These are phyloP conservation scores for Astrephomene gubernaculifera DNA, from an alignment of 139 green algal species.

Conservation along the genomic window DNA sequence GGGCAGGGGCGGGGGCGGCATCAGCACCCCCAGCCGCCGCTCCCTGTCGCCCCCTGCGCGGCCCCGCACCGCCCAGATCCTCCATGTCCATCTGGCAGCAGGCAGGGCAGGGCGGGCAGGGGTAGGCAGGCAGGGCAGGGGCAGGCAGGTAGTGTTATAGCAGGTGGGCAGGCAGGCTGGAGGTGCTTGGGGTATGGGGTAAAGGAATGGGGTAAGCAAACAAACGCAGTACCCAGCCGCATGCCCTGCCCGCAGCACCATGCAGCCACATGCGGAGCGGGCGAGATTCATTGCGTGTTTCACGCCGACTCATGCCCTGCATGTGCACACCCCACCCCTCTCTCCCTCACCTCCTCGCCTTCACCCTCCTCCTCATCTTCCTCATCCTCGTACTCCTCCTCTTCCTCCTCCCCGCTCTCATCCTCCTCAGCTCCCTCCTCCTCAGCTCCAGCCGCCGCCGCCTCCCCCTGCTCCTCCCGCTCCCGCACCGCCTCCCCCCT, in stretches of 20 bases:
- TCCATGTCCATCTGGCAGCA: slow-evolving; percentile 73
- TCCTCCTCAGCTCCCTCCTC: slow-evolving; percentile 8
- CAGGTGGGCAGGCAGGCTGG: too few species aligned
- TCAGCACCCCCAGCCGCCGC: not conserved
- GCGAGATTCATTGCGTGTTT: too few species aligned
- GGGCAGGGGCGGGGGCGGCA: not conserved
- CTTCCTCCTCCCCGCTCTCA: slow-evolving; percentile 10
- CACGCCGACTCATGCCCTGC: too few species aligned
- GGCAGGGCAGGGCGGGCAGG: not conserved
- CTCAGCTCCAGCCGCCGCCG: not conserved
- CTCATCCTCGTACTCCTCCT: slow-evolving; percentile 39
- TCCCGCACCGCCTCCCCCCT: not conserved
- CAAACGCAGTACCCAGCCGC: too few species aligned
- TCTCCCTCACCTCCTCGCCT: slow-evolving; percentile 14
- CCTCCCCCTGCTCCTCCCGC: not conserved
- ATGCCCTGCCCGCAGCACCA: too few species aligned
- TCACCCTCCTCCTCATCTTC: slow-evolving; percentile 45
- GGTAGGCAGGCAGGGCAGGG: not conserved
- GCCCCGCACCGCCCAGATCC: slow-evolving; percentile 67
- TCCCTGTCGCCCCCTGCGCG: slow-evolving; percentile 24
- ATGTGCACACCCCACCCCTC: not conserved
- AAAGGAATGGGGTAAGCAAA: too few species aligned
- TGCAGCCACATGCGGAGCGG: too few species aligned
- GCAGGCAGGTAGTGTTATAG: too few species aligned
- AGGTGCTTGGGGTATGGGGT: too few species aligned